Evolutionary conservation across 768 basidiomycete genomes (phyloP), one percentile per base, ranked within the genome.

Genomic region (Clitopilus hobsonii): DNA sequence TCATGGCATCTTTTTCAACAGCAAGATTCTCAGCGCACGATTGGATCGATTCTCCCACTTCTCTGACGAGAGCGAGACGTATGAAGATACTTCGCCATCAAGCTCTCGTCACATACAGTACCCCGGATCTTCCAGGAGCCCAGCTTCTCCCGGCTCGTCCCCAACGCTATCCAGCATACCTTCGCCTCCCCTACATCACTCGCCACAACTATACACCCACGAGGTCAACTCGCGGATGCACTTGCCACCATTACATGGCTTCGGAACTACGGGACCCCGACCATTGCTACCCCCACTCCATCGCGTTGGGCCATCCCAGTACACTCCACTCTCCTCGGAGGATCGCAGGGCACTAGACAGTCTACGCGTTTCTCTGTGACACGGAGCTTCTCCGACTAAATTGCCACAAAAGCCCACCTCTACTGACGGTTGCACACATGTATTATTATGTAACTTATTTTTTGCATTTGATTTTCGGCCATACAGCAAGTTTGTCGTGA

Each of bases 1-100:
- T 3, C 79, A 79, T 54, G 85, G 86, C 2, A 71, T 91, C n/a
- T 91, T 88, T 64, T 74, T 81, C 38, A 89, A 86, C 57, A 86
- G 83, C 63, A 89, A 88, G 69, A 68, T 79, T 28, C 65, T 74
- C 24, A 70, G 69, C 59, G 58, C 69, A 22, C 68, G 73, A 54
- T 64, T 69, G 26, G 79, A 81, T 59, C 72, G 76, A 4, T 71
- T 69, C 58, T 72, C 77, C 5, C 73, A 76, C 38, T 71, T 73
- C 50, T 77, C 76, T 25, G 78, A 80, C 55, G 78, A 80, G 25
- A 70, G 70, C 56, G 77, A 79, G 50, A 60, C 66, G 2, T 63
- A 71, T 38, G 73, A 78, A 18, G 73, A 72, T 49, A 11, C 22
- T 38, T 59, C 54, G 29, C 55, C 56, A 48, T 57, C 63, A 29